Base-by-base conservation (phyloP, 129 eudicot species). In the Pittosporum tobira region DNA sequence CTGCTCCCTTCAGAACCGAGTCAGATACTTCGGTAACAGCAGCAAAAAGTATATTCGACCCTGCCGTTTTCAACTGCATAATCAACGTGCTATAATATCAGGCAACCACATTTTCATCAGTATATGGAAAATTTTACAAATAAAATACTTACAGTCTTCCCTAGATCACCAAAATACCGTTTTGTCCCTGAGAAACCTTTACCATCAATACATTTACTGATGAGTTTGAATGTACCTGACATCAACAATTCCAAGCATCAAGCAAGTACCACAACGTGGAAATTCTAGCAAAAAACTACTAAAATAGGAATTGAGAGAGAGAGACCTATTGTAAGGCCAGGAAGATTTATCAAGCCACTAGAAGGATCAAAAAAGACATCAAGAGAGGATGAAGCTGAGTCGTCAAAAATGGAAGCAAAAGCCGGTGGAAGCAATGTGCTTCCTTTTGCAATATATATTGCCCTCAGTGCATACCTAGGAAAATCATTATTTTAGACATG, bases 281-380 rank as follows among this genome's bases (percentile, higher is more conserved):
- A 54, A 64, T 48, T 12, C 3, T n/a, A 20, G 46, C 11, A 40
- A n/a, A n/a, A n/a, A n/a, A n/a, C n/a, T n/a, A n/a, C n/a, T n/a
- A n/a, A n/a, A n/a, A n/a, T n/a, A n/a, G n/a, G n/a, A n/a, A n/a
- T n/a, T 42, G 61, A 64, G 65, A 34, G 63, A 38, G 30, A 42
- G 47, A 48, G 58, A 93, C 99, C 96, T 73, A 84, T 54, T 57
- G 96, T 87, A 27, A 93, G 85, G 34, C 99, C 99, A 64, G 91
- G 96, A 64, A 93, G 78, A 65, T 79, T 84, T 61, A 83, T 51
- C 81, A 81, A 43, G 67, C 82, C 89, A 66, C 79, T 87, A 36
- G 99, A 93, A 54, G 99, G 99, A 71, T 93, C 99, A 71, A 93
- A 93, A 71, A 87, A 93, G 45, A 79, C 96, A 79, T 93, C 99